These are phyloP conservation scores for Cladophialophora bantiana DNA, from an alignment of 2,329 filamentous ascomycete species.

Conservation along the genomic window DNA sequence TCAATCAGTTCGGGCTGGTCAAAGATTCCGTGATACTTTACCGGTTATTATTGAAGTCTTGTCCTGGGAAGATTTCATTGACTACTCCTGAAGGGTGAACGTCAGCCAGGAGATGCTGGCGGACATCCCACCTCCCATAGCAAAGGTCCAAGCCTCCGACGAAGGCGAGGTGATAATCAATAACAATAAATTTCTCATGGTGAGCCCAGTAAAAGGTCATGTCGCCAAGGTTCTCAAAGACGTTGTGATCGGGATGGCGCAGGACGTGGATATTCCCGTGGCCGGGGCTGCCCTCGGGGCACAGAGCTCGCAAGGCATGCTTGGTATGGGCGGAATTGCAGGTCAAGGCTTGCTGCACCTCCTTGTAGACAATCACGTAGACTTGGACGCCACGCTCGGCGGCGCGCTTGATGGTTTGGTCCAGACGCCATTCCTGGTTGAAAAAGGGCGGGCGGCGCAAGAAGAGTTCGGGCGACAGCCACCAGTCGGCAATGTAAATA, in stretches of 20 bases:
- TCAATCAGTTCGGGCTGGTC: conserved; percentile 7
- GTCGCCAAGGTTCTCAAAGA: conserved; percentile 90
- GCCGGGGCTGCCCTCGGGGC: conserved; percentile 80
- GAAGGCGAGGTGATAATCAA: conserved; percentile 89
- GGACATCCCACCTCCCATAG: conserved; percentile 91
- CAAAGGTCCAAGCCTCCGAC: conserved; percentile 94
- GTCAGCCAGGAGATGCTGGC: conserved; percentile 85
- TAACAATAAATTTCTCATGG: conserved; percentile 96
- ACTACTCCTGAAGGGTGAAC: conserved; percentile 82
- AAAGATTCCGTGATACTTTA: background rate
- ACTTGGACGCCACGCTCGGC: conserved; percentile 95
- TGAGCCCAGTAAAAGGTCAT: conserved; percentile 99
- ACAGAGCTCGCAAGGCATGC: conserved; percentile 78
- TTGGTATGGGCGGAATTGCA: conserved; percentile 96
- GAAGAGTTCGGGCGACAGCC: conserved; percentile 77
- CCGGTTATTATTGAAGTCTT: conserved; percentile 96
- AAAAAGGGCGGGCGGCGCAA: conserved; percentile 81
- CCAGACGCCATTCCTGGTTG: conserved; percentile 85
- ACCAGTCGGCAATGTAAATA: conserved; percentile 98
- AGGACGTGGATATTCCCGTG: conserved; percentile 87
- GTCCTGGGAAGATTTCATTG: conserved; percentile 89
- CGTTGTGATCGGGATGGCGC: conserved; percentile 93
- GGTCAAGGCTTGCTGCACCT: conserved; percentile 79
- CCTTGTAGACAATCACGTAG: conserved; percentile 90
- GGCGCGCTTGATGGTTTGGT: conserved; percentile 83